Percentiles rank a stretch among this genome's conserved stretches.
Evolutionary conservation across 2,329 filamentous ascomycete species (phyloP).

Genomic region (Emericellopsis atlantica): DNA sequence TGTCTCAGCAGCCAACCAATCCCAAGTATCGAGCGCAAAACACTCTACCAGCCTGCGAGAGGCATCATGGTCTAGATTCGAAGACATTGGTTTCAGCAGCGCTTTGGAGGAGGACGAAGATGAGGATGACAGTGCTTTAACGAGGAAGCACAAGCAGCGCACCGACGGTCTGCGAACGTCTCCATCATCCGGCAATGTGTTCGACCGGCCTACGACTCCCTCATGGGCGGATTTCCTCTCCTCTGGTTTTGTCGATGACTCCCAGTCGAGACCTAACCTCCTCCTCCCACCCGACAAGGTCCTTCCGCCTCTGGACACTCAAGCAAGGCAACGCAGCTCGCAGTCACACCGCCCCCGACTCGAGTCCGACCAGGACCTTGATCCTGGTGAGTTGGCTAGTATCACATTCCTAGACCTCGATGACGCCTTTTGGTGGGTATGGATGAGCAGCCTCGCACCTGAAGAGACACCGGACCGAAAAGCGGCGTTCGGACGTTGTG

Average conservation of each 20-base stretch:
- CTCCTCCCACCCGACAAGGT: constrained; percentile 86
- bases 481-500: constrained; percentile 85
- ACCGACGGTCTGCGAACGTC: constrained; percentile 44
- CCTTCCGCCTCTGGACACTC: constrained; percentile 68
- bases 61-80: constrained; percentile 92
- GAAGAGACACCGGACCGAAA: constrained; percentile 82
- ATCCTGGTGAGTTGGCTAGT: constrained; percentile 89
- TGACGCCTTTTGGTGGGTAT: constrained; percentile 99
- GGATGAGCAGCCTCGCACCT: constrained; percentile 90
- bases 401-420: constrained; percentile 79
- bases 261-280: constrained; percentile 51
- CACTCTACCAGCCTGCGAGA: constrained; percentile 64
- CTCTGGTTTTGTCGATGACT: constrained; percentile 75
- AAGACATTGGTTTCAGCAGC: constrained; percentile 83
- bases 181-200: constrained; percentile 52
- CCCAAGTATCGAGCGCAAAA: constrained; percentile 57
- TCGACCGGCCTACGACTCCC: constrained; percentile 80
- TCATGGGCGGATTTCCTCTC: constrained; percentile 98
- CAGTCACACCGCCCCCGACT: constrained; percentile 68
- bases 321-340: constrained; percentile 66
- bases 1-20: constrained; percentile 82
- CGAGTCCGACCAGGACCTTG: constrained; percentile 56
- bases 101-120: constrained; percentile 59
- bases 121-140: constrained; percentile 41
- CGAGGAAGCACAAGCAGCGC: constrained; percentile 24